These are phyloP conservation scores for Epichloe coenophiala DNA, from an alignment of 2,329 filamentous ascomycete species.

Conservation along the genomic window DNA sequence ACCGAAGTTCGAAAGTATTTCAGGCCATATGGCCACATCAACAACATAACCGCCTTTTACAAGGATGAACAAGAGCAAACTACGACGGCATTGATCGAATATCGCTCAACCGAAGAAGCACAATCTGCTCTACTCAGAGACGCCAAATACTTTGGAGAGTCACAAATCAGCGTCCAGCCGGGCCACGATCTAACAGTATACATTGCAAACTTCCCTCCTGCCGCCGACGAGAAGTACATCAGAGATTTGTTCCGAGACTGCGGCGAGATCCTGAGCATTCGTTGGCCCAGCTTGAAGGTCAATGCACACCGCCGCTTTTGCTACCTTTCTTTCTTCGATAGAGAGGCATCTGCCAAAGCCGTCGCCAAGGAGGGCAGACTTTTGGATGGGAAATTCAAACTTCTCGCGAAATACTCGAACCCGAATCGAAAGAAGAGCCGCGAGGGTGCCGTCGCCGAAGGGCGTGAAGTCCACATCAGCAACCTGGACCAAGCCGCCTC, in stretches of 20 bases:
- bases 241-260: constrained; percentile 56
- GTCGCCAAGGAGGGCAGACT: constrained; percentile 58
- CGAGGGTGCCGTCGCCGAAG: constrained; percentile 70
- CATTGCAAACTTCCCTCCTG: constrained; percentile 77
- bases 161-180: constrained; percentile 58
- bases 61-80: constrained; percentile 46
- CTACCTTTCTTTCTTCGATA: constrained; percentile 76
- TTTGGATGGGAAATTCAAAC: constrained; percentile 52
- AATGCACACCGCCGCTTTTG: constrained; percentile 86
- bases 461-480: constrained; percentile 69
- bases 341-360: constrained; percentile 55
- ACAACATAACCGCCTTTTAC: constrained; percentile 54
- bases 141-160: constrained; percentile 63
- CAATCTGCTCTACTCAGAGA: constrained; percentile 69
- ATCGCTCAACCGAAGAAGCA: constrained; percentile 67
- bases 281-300: constrained; percentile 83
- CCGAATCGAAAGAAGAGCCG: constrained; percentile 66
- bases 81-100: constrained; percentile 69
- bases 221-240: constrained; percentile 58
- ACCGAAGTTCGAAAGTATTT: constrained; percentile 79
- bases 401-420: constrained; percentile 74
- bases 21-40: constrained; percentile 75
- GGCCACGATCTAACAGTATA: constrained; percentile 73
- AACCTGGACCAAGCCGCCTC: constrained; percentile 49
- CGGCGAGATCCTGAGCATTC: constrained; percentile 72